Evolutionary conservation across 345 rosid species (phyloP).

Genomic region (Sonneratia alba): DNA sequence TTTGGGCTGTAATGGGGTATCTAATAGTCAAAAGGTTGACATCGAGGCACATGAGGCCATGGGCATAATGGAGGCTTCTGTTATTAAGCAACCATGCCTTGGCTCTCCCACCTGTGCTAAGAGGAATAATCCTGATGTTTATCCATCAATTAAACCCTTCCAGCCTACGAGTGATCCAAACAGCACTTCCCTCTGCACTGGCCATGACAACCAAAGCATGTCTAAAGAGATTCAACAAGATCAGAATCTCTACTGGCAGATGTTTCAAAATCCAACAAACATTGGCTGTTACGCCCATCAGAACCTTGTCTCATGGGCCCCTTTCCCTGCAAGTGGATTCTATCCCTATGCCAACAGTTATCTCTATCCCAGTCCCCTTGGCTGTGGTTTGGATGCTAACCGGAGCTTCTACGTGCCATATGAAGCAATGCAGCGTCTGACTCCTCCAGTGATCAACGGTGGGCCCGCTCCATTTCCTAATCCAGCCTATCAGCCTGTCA

Average conservation of each 20-base stretch:
- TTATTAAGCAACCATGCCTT: conserved; percentile 17
- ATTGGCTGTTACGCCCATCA: conserved; percentile 66
- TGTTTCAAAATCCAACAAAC: conserved; percentile 57
- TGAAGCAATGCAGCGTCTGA: conserved; percentile 38
- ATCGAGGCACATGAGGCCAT: conserved; percentile 21
- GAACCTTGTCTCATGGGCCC: conserved; percentile 71
- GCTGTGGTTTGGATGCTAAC: conserved; percentile 55
- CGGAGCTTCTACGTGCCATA: conserved; percentile 60
- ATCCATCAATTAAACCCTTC: conserved; percentile 24
- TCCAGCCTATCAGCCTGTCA: conserved; percentile 46
- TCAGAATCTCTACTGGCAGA: conserved; percentile 46
- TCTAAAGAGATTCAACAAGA: conserved; percentile 41
- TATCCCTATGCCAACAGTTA: conserved; percentile 51
- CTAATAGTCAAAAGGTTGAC: conserved; percentile 28
- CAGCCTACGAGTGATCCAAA: conserved; percentile 27
- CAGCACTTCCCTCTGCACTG: conserved; percentile 17
- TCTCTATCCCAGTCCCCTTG: conserved; percentile 46
- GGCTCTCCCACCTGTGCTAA: conserved; percentile 23
- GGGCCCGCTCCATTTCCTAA: conserved; percentile 16
- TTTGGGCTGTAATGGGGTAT: conserved; percentile 27
- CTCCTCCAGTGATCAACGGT: conserved; percentile 34
- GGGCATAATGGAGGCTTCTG: conserved; percentile 24
- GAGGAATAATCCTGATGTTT: conserved; percentile 24
- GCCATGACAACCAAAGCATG: conserved; percentile 41
- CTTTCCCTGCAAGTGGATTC: conserved; percentile 52